phyloP scores from a whole-genome alignment of 106 monocot species.

The Amphibolis antarctica region DNA sequence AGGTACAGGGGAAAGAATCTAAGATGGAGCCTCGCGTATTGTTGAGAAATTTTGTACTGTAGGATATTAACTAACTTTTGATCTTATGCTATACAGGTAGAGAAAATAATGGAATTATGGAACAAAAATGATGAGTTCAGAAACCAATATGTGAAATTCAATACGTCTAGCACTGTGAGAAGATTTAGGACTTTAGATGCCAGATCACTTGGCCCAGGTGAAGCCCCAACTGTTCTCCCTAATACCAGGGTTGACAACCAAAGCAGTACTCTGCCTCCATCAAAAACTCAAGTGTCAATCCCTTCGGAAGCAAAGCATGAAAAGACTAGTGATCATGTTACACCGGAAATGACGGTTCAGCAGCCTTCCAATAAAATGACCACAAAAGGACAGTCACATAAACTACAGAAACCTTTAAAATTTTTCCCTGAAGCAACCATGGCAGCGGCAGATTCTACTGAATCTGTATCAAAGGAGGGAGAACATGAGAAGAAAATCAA shows the following conservation, averaged over 20 bases:
- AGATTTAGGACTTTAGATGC: slow-evolving; percentile 67
- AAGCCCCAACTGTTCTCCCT: slow-evolving; percentile 28
- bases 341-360: slow-evolving; percentile 4
- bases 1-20: slow-evolving; percentile 1
- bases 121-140: slow-evolving; percentile 66
- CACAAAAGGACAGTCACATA: slow-evolving; percentile 18
- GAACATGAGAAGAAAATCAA: slow-evolving; percentile 27
- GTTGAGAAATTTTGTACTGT: not conserved
- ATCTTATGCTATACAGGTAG: slow-evolving; percentile 11
- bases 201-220: slow-evolving; percentile 56
- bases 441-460: not conserved
- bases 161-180: slow-evolving; percentile 41
- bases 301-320: slow-evolving; percentile 7
- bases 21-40: not conserved
- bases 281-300: not conserved
- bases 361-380: slow-evolving; percentile 8
- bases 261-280: slow-evolving; percentile 6
- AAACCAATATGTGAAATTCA: slow-evolving; percentile 54
- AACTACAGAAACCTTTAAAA: slow-evolving; percentile 20
- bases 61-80: not conserved
- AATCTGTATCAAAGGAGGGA: slow-evolving; percentile 13
- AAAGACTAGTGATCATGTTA: not conserved
- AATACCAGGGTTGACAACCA: not conserved
- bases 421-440: not conserved
- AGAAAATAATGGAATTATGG: slow-evolving; percentile 72